Base-by-base conservation (phyloP, 2,329 filamentous ascomycete genomes). In the Penicillium paneum region DNA sequence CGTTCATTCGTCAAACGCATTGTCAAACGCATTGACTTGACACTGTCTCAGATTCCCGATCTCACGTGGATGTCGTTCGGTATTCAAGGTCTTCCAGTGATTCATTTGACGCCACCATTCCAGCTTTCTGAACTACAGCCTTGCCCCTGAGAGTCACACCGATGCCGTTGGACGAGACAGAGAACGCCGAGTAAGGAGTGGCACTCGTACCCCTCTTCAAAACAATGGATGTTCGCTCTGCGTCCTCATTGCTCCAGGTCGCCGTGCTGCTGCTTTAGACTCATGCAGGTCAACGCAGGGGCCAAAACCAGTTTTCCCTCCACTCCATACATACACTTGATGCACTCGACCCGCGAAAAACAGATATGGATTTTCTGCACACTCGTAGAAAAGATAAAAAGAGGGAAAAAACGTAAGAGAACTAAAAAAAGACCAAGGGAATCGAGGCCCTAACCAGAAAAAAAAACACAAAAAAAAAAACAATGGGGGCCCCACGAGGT, bases 241-340 rank as follows among this genome's bases (percentile, higher is more conserved):
- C 24, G 39, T 31, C 41, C 56, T 55, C 15, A 57, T 57, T 48
- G 52, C 53, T 35, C 35, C 35, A 47, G 21, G 6, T 6, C 42
- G 8, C 39, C 8, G 39, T 52, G 45, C 57, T 52, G 49, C 34
- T 49, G 44, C 48, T 57, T 58, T 58, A 49, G 52, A 46, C 52
- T 55, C 44, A 58, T 60, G 58, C 59, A 61, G 56, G 53, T 38
- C 5, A 49, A 65, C 38, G 64, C 63, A 65, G 64, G 64, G 64
- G 64, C 61, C 59, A 54, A 62, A 59, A 54, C 19, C 46, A 49
- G 29, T 38, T 49, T 57, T 57, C 29, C 38, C 35, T 36, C 35
- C 28, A 29, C 28, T 29, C 17, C 28, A 28, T 48, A 43, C 38
- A 39, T 13, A 13, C 31, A 31, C 29, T 31, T 3, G 1, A 26